These are phyloP conservation scores for Stephanodiscus triporus DNA, from an alignment of 108 stramenopile genomes.

Conservation along the genomic window DNA sequence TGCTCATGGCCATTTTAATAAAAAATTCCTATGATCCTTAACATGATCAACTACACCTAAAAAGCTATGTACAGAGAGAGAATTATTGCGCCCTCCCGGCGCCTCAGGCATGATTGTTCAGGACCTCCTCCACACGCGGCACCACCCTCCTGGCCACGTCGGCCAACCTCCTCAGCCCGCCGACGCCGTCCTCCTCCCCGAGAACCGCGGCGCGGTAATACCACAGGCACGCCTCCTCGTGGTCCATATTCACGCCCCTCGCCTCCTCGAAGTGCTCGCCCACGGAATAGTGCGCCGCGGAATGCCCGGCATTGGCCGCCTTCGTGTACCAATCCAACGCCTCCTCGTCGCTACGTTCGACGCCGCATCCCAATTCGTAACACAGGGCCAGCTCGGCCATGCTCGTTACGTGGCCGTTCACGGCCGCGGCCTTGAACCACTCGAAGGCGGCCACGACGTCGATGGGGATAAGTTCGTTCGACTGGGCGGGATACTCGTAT, in stretches of 20 bases:
- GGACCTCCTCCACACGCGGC: slow-evolving; percentile 64
- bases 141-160: slow-evolving; percentile 88
- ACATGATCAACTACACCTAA: not conserved
- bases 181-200: slow-evolving; percentile 77
- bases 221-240: slow-evolving; percentile 88
- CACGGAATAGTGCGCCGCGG: slow-evolving; percentile 73
- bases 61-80: not conserved
- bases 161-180: slow-evolving; percentile 71
- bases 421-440: slow-evolving; percentile 81
- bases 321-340: slow-evolving; percentile 89
- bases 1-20: not conserved
- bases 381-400: slow-evolving; percentile 89
- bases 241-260: slow-evolving; percentile 72
- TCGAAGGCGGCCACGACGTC: slow-evolving; percentile 83
- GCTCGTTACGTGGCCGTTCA: slow-evolving; percentile 71
- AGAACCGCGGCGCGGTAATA: slow-evolving; percentile 82
- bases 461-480: slow-evolving; percentile 54
- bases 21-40: not conserved
- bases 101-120: slow-evolving; percentile 66
- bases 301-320: slow-evolving; percentile 77
- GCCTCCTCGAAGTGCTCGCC: slow-evolving; percentile 89
- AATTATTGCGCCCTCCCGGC: slow-evolving; percentile 74
- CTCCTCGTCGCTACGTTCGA: slow-evolving; percentile 72
- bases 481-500: slow-evolving; percentile 76
- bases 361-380: slow-evolving; percentile 85